Conservation (phyloP, 352 stramenopile genomes). For the Phytophthora sp. region DNA sequence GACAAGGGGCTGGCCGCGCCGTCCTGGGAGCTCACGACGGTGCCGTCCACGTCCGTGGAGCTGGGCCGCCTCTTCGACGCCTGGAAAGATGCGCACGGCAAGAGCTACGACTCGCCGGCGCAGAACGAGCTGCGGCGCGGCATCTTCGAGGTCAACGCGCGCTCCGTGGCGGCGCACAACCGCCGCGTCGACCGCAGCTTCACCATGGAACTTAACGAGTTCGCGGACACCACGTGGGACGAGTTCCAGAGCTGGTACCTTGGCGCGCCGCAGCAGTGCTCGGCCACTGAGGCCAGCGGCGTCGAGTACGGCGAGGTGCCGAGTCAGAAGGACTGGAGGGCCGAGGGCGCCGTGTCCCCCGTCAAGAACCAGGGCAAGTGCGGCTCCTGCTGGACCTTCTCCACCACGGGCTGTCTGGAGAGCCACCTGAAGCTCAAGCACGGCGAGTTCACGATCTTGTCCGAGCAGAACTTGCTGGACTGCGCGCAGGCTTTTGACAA, state of each 20-base stretch:
- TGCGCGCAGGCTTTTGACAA: conserved; percentile 94
- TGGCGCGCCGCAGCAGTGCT: conserved; percentile 73
- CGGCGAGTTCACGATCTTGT: conserved; percentile 92
- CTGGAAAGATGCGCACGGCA: conserved; percentile 56
- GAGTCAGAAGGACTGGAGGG: conserved; percentile 94
- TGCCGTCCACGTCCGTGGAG: conserved; percentile 34
- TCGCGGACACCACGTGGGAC: conserved; percentile 76
- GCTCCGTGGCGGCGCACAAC: conserved; percentile 72
- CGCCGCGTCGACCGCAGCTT: conserved; percentile 47
- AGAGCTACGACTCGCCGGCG: conserved; percentile 53
- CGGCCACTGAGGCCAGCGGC: conserved; percentile 49
- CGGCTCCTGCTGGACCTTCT: conserved; percentile 99
- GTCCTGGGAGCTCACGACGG: conserved; percentile 46
- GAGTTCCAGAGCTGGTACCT: conserved; percentile 82
- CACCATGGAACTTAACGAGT: conserved; percentile 79
- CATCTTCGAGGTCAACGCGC: conserved; percentile 70
- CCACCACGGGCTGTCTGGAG: conserved; percentile 97
- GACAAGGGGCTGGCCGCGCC: conserved; percentile 34
- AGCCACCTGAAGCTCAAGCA: conserved; percentile 96
- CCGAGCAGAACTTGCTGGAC: conserved; percentile 98
- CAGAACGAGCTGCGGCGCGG: conserved; percentile 57
- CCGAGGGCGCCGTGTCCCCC: conserved; percentile 92
- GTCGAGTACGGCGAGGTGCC: conserved; percentile 63
- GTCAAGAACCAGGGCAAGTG: conserved; percentile 99
- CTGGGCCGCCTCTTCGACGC: conserved; percentile 48